Conservation (phyloP, 2,329 filamentous ascomycete species). For the Cyphellophora attinorum region DNA sequence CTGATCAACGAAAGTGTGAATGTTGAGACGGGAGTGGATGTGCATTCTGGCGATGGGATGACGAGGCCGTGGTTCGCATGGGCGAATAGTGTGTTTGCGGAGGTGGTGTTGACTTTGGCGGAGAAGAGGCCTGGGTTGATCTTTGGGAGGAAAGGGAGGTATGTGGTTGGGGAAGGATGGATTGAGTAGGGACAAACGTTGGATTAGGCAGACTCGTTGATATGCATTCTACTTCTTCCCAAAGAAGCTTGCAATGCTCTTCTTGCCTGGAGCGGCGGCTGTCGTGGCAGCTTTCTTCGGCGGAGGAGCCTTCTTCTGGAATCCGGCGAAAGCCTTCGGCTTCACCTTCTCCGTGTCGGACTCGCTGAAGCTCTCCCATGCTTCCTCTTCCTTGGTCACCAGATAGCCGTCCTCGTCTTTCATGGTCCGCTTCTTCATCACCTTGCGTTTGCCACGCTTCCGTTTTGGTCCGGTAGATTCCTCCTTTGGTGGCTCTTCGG, state of each 20-base stretch:
- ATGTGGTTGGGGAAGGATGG: conserved; percentile 15
- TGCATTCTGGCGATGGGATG: conserved; percentile 45
- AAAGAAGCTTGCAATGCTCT: conserved; percentile 80
- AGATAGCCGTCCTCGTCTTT: conserved; percentile 87
- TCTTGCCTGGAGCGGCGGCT: conserved; percentile 15
- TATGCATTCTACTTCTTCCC: conserved; percentile 57
- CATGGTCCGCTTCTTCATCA: conserved; percentile 80
- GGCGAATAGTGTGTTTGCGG: conserved; percentile 94
- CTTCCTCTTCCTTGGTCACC: conserved; percentile 74
- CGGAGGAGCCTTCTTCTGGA: neutral
- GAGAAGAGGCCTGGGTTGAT: conserved; percentile 80
- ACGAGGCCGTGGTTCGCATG: conserved; percentile 94
- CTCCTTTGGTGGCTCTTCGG: conserved; percentile 20
- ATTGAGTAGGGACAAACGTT: neutral
- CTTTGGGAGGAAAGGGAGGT: conserved; percentile 49
- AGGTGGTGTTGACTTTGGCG: conserved; percentile 82
- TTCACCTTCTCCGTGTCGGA: conserved; percentile 48
- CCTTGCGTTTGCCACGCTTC: conserved; percentile 63
- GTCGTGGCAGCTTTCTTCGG: neutral
- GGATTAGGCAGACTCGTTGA: neutral
- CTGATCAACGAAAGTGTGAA: conserved; percentile 88
- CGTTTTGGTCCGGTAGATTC: conserved; percentile 47
- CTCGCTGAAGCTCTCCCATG: conserved; percentile 90
- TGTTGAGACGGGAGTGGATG: conserved; percentile 48
- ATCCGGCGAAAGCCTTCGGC: conserved; percentile 33